Conservation (phyloP, 345 rosid genomes). For the Sisymbrium altissimum region DNA sequence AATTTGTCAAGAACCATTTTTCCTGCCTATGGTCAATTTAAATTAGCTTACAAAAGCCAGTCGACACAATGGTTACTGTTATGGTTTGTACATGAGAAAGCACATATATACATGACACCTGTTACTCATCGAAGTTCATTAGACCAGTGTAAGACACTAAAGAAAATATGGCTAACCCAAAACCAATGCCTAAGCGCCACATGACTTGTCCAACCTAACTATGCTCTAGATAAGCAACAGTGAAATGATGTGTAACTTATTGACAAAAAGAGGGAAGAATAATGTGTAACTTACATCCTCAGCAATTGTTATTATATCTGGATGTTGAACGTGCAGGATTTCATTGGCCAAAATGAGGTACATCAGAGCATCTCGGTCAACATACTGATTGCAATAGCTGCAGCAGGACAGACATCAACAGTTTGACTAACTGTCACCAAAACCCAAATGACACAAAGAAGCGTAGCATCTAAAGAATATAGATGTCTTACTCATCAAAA, state of each 20-base stretch:
- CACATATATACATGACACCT: not conserved
- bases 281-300: slow-evolving; percentile 71
- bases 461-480: not conserved
- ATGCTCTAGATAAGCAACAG: slow-evolving; percentile 2
- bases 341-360: slow-evolving; percentile 95
- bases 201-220: not conserved
- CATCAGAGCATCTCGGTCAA: slow-evolving; percentile 83
- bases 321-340: slow-evolving; percentile 75
- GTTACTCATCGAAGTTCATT: not conserved
- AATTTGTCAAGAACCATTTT: not conserved
- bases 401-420: slow-evolving; percentile 28
- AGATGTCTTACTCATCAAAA: slow-evolving; percentile 81
- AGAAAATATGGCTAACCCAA: not conserved
- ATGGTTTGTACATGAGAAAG: slow-evolving; percentile 11
- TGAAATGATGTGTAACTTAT: not conserved
- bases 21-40: not conserved
- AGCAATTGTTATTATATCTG: slow-evolving; percentile 85
- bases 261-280: not conserved
- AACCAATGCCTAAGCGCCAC: not conserved
- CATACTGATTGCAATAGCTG: slow-evolving; percentile 95
- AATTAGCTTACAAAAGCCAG: slow-evolving; percentile 16
- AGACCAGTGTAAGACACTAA: not conserved
- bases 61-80: not conserved
- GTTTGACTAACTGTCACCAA: slow-evolving; percentile 11
- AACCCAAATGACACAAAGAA: slow-evolving; percentile 13